Evolutionary conservation across 139 green algal genomes (phyloP), one percentile per base, ranked within the genome.

Genomic region (Coccomyxa sp.): DNA sequence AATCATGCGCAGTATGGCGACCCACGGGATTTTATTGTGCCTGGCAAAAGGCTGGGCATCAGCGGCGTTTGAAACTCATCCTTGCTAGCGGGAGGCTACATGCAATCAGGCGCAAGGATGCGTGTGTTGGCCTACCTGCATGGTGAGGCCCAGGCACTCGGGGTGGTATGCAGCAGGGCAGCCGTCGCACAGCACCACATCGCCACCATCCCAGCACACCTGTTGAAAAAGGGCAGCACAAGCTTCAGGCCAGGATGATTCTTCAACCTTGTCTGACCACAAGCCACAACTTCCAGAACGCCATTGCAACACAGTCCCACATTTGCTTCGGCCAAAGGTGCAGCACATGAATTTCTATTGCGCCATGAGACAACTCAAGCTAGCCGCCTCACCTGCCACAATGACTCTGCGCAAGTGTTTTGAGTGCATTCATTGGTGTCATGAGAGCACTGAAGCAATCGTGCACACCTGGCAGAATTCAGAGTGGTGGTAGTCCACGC

Each of bases 201-300:
- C 84, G n/a, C 92, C 92, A 27, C 90, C 92, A 57, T 93, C 89
- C 89, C 90, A 93, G 83, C 92, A 95, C 0, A 89, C 77, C 87
- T 90, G 84, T 79, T 63, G n/a, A 32, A 25, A 57, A 59, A 83
- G 0, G 23, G n/a, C 10, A 31, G n/a, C 13, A 32, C 21, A 51
- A 63, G 51, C 51, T 10, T 58, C 76, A 78, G 38, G 0, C 13
- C 32, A 13, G 30, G 16, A 21, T 0, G 59, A 45, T 30, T 0
- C 28, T 74, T 31, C 12, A 71, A 23, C 45, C 51, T 25, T n/a
- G 31, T 81, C 13, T n/a, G 0, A 81, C 13, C 31, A 63, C 14
- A 23, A 67, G 4, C 21, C 67, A 38, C 4, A 38, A 66, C 15
- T n/a, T 67, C 32, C 18, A 7, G 14, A 18, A 0, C 32, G 21